A percentile compares a stretch with the other conserved stretches of the same genome.
Evolutionary conservation across 75 land plant genomes (phyloP).

Genomic region (Picea glauca): DNA sequence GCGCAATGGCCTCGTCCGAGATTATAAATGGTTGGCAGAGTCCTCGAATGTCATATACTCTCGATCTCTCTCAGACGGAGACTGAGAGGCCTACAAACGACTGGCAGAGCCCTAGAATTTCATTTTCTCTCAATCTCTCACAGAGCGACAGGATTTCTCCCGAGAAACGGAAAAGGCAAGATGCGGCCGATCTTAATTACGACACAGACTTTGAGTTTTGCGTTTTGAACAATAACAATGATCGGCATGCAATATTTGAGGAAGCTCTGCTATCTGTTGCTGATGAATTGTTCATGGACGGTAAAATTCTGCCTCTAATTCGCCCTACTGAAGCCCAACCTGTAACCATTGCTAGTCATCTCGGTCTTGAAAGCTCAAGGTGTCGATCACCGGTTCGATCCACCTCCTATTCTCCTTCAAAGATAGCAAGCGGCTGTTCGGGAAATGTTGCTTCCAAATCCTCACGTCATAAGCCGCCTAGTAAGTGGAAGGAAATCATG

Average conservation of each 20-base stretch:
- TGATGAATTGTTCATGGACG: slow-evolving; percentile 9
- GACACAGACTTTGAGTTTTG: slow-evolving; percentile 8
- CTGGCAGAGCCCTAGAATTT: slow-evolving; percentile 13
- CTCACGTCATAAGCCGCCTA: background rate
- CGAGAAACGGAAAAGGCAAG: slow-evolving; percentile 2
- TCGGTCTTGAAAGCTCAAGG: background rate
- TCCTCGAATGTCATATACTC: slow-evolving; percentile 1
- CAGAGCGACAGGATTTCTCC: slow-evolving; percentile 7
- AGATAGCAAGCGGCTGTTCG: background rate
- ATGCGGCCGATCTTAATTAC: background rate
- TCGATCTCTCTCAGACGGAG: slow-evolving; percentile 3
- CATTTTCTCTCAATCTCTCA: slow-evolving; percentile 8
- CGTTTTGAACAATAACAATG: background rate
- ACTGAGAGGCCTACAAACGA: background rate
- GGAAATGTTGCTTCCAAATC: slow-evolving; percentile 4
- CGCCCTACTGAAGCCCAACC: background rate
- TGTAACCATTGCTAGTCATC: slow-evolving; percentile 9
- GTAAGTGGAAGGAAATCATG: slow-evolving; percentile 6
- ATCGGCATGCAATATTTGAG: background rate
- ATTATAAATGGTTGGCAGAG: slow-evolving; percentile 10
- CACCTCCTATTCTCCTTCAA: slow-evolving; percentile 8
- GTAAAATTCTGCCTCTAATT: slow-evolving; percentile 5
- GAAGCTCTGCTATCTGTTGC: background rate
- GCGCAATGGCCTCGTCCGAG: too few relatives aligned
- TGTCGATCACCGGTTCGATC: slow-evolving; percentile 5